A percentile compares a stretch with the other conserved stretches of the same genome.
Conservation (phyloP, 768 basidiomycete genomes). For the Trametes gibbosa region DNA sequence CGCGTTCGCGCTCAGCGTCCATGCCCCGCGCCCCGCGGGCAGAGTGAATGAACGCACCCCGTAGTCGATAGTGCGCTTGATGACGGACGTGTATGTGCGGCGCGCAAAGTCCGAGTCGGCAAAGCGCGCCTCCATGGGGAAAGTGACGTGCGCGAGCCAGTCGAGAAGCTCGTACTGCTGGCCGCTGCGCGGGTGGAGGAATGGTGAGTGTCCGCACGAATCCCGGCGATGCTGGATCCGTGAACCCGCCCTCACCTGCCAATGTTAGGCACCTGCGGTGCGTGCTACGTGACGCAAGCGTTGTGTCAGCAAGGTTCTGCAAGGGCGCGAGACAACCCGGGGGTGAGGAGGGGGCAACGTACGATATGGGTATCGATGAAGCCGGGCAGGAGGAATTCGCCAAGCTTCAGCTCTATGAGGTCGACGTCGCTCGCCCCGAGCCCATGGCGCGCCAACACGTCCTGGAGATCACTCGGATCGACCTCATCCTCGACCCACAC, state of each 20-base stretch:
- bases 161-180: conserved; percentile 84
- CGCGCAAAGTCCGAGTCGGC: conserved; percentile 65
- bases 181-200: conserved; percentile 46
- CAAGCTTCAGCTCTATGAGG: conserved; percentile 39
- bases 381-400: conserved; percentile 79
- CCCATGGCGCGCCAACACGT: conserved; percentile 53
- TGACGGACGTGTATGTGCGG: conserved; percentile 65
- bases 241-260: conserved; percentile 50
- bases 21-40: neutral
- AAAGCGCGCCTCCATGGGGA: conserved; percentile 84
- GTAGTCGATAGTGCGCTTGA: conserved; percentile 63
- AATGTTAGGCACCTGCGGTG: conserved; percentile 74
- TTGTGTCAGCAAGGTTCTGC: neutral
- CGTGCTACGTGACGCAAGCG: conserved; percentile 48
- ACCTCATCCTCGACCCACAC: conserved; percentile 72
- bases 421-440: conserved; percentile 32
- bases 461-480: conserved; percentile 41
- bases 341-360: conserved; percentile 27
- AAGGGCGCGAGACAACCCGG: neutral
- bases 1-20: neutral
- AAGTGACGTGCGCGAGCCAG: conserved; percentile 84
- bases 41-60: conserved; percentile 56
- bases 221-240: neutral
- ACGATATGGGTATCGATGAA: conserved; percentile 93
- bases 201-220: neutral